These are phyloP conservation scores for Dictyostelium intermedium DNA, from an alignment of 78 protist genomes.

Conservation along the genomic window DNA sequence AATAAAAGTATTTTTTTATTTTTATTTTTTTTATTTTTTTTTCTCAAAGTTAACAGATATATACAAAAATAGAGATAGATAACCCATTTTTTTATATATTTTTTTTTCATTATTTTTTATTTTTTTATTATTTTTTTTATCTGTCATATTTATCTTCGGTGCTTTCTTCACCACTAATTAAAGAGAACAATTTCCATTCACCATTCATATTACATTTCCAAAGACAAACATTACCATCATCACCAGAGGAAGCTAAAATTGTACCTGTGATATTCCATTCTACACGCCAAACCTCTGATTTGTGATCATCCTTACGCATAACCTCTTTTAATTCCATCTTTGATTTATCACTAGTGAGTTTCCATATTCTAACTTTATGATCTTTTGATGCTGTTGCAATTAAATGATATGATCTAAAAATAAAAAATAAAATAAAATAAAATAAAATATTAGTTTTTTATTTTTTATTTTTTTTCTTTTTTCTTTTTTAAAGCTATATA, in stretches of 20 bases:
- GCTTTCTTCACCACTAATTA: conserved; percentile 43
- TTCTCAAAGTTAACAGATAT: background rate
- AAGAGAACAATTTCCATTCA: conserved; percentile 75
- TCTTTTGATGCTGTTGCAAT: conserved; percentile 90
- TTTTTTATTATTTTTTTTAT: background rate
- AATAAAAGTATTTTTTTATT: no score
- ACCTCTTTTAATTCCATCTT: conserved; percentile 47
- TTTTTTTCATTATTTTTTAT: background rate
- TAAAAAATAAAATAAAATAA: background rate
- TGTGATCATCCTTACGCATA: conserved; percentile 29
- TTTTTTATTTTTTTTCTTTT: background rate
- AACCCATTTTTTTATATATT: background rate
- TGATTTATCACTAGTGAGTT: conserved; percentile 18
- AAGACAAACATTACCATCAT: conserved; percentile 92
- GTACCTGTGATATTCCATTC: conserved; percentile 96
- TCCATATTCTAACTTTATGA: conserved; percentile 76
- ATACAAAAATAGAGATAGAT: background rate
- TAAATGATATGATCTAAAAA: conserved; percentile 70
- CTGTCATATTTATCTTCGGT: conserved; percentile 9
- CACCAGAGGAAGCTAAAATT: conserved; percentile 92
- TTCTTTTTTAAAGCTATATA: no score
- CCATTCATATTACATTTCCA: conserved; percentile 85
- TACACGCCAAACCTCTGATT: conserved; percentile 84
- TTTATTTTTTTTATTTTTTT: no score
- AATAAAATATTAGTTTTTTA: no score